A percentile compares a stretch with the other conserved stretches of the same genome.
Conservation (phyloP, 305 asterid species). For the Lippia alba region DNA sequence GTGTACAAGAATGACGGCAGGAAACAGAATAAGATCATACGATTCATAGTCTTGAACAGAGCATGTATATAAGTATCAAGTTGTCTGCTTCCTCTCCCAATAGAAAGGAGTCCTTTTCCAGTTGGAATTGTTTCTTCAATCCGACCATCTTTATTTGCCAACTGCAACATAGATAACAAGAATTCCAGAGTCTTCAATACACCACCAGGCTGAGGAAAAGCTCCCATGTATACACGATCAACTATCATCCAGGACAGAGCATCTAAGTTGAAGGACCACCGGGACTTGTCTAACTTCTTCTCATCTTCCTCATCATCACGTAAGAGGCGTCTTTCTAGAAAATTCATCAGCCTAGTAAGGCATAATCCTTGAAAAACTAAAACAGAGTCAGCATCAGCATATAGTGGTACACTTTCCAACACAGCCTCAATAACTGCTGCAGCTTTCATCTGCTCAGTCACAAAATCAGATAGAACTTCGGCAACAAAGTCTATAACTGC, state of each 20-base stretch:
- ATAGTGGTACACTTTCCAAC: slow-evolving; percentile 85
- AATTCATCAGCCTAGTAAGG: slow-evolving; percentile 93
- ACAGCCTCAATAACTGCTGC: slow-evolving; percentile 72
- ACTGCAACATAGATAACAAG: slow-evolving; percentile 92
- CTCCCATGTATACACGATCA: slow-evolving; percentile 98
- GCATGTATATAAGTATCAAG: slow-evolving; percentile 84
- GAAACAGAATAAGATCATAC: slow-evolving; percentile 87
- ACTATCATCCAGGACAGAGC: slow-evolving; percentile 92
- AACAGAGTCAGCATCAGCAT: slow-evolving; percentile 88
- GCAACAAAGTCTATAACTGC: slow-evolving; percentile 94
- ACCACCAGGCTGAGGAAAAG: slow-evolving; percentile 91
- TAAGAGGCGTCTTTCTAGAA: slow-evolving; percentile 91
- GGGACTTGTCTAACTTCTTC: slow-evolving; percentile 86
- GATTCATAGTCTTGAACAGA: slow-evolving; percentile 82
- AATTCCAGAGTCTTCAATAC: slow-evolving; percentile 93
- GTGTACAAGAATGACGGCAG: slow-evolving; percentile 84
- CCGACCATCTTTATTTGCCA: slow-evolving; percentile 98
- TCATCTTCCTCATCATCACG: slow-evolving; percentile 97
- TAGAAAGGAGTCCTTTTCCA: slow-evolving; percentile 88
- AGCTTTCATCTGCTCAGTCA: slow-evolving; percentile 90
- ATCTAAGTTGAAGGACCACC: slow-evolving; percentile 88
- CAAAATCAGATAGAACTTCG: slow-evolving; percentile 88
- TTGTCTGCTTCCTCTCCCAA: slow-evolving; percentile 96
- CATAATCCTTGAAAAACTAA: slow-evolving; percentile 96
- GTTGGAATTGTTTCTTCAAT: slow-evolving; percentile 88